phyloP scores from a whole-genome alignment of 2,329 filamentous ascomycete genomes.

The Cyanodermella asteris region DNA sequence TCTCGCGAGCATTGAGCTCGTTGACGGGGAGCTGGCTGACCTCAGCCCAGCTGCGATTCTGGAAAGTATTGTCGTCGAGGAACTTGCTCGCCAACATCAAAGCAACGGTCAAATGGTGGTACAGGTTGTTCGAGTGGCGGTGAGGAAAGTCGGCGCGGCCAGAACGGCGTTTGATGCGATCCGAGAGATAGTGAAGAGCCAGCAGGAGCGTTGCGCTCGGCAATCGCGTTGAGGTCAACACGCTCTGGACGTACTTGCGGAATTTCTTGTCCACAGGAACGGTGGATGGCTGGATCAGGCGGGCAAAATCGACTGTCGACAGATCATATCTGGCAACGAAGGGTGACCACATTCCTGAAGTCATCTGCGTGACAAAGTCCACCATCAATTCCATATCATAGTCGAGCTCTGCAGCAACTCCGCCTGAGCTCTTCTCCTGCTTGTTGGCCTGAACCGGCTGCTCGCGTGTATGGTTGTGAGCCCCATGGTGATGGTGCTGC shows the following conservation, averaged over 20 bases:
- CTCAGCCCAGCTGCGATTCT: slow-evolving; percentile 91
- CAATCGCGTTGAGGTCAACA: slow-evolving; percentile 71
- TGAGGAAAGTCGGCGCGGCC: slow-evolving; percentile 30
- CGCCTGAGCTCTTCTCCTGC: slow-evolving; percentile 51
- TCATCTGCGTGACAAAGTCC: slow-evolving; percentile 83
- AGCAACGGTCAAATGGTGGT: slow-evolving; percentile 68
- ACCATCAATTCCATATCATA: slow-evolving; percentile 95
- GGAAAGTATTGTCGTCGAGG: slow-evolving; percentile 89
- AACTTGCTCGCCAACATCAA: slow-evolving; percentile 86
- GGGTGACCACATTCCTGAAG: slow-evolving; percentile 46
- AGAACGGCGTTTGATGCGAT: slow-evolving; percentile 57
- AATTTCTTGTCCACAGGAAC: slow-evolving; percentile 45
- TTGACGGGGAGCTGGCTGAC: slow-evolving; percentile 72
- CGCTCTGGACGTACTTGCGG: slow-evolving; percentile 78
- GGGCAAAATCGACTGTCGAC: slow-evolving; percentile 39
- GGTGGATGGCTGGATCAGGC: slow-evolving; percentile 40
- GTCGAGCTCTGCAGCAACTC: slow-evolving; percentile 82
- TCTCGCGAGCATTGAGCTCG: slow-evolving; percentile 69
- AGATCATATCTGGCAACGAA: slow-evolving; percentile 32
- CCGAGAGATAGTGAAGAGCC: slow-evolving; percentile 73
- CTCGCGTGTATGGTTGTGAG: no score
- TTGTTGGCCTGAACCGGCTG: slow-evolving; percentile 22
- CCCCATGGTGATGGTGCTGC: slow-evolving; percentile 19
- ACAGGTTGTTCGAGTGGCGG: slow-evolving; percentile 46
- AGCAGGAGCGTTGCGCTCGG: slow-evolving; percentile 81